Evolutionary conservation across 2,329 filamentous ascomycete species (phyloP).

Genomic region (Aspergillus sp.): DNA sequence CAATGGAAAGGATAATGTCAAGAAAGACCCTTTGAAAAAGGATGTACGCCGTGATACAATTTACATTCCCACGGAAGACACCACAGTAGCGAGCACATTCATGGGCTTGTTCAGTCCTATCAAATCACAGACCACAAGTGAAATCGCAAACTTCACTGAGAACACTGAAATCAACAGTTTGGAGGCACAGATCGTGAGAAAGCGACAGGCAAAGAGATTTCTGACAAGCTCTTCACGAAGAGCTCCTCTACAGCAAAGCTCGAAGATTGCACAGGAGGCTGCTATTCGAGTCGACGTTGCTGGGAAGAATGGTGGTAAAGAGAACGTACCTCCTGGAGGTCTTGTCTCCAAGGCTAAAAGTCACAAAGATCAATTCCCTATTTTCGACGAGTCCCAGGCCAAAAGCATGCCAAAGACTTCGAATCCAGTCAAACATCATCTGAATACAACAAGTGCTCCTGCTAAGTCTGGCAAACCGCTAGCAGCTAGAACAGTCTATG

Average conservation of each 20-base stretch:
- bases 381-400: constrained; percentile 15
- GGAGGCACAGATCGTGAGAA: constrained; percentile 30
- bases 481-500: constrained; percentile 4
- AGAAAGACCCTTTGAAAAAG: constrained; percentile 21
- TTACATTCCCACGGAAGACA: constrained; percentile 40
- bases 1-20: constrained; percentile 4
- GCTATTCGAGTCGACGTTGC: constrained; percentile 41
- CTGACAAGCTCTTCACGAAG: constrained; percentile 23
- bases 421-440: constrained; percentile 7
- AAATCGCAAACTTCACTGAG: constrained; percentile 5
- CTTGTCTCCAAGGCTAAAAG: constrained; percentile 14
- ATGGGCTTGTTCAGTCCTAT: constrained; percentile 41
- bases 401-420: constrained; percentile 14
- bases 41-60: constrained; percentile 33
- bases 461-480: constrained; percentile 1
- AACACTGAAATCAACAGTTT: constrained; percentile 24
- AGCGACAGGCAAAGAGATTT: constrained; percentile 23
- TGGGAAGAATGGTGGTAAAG: constrained; percentile 56
- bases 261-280: constrained; percentile 36
- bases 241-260: constrained; percentile 44
- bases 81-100: constrained; percentile 37
- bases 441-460: neutral
- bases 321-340: constrained; percentile 55
- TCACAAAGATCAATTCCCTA: constrained; percentile 5
- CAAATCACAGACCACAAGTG: constrained; percentile 19